Base-by-base conservation (phyloP, 345 rosid genomes). In the Combretum micranthum region DNA sequence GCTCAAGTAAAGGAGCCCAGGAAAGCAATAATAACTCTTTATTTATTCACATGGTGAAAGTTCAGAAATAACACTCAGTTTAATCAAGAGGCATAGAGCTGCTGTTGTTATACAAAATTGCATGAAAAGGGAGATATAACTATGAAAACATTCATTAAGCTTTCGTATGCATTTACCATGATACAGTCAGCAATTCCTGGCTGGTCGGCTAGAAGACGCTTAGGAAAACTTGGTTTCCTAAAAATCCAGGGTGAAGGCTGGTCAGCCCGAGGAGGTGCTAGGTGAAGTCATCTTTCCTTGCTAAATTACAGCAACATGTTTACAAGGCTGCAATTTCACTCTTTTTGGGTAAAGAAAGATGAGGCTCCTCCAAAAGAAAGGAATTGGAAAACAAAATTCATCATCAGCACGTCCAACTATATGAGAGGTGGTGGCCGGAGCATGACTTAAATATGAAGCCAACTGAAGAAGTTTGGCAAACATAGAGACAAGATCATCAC, bases 401-500 rank as follows among this genome's bases (percentile, higher is more conserved):
- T 64, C 88, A 87, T 39, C 99, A 93, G 71, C 79, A 94, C 47
- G 99, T 87, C 90, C 97, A 87, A 63, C 99, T 89, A 62, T 89
- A 93, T 23, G 97, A 93, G 69, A 85, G 74, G 70, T 90, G 97
- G 43, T 93, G 99, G 99, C 85, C 90, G 20, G 99, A 93, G 56
- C 86, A 89, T 39, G 97, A 93, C 73, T 65, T 79, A 44, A 93
- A 89, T 72, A 89, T 93, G 99, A 93, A 89, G 69, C 89, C 99
- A 58, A 93, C 89, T 97, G 99, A 89, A 69, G 97, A 93, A 68
- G 85, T 89, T 63, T 89, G 99, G 97, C 99, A 93, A 64, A 93
- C 89, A 67, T 96, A n/a, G n/a, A 93, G 77, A 93, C 87, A 97
- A 68, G 97, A 65, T 93, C 99, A 1, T 74, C 89, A 46, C 97